Conservation (phyloP, 495 filamentous ascomycete genomes). For the Daldinia vernicosa region DNA sequence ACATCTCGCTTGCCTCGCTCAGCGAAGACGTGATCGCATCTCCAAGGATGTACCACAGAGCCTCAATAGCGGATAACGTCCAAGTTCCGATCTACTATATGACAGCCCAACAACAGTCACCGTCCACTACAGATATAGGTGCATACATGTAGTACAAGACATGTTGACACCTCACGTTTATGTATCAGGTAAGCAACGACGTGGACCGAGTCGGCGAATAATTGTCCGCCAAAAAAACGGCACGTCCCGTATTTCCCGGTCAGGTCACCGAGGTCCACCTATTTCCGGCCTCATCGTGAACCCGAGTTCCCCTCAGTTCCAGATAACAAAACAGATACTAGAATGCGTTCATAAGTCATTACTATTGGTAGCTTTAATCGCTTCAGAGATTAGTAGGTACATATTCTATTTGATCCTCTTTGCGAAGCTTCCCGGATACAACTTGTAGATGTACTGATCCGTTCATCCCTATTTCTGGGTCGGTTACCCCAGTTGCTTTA, state of each 20-base stretch:
- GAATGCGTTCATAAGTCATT: background rate
- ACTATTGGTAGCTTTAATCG: background rate
- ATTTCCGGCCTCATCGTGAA: background rate
- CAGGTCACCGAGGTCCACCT: background rate
- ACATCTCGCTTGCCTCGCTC: conserved; percentile 14
- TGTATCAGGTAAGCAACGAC: background rate
- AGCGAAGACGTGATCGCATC: background rate
- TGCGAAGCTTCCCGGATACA: background rate
- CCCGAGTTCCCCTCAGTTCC: background rate
- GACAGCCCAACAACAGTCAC: background rate
- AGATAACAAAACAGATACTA: background rate
- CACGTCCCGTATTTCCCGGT: background rate
- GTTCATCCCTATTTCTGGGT: background rate
- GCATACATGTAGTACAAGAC: background rate
- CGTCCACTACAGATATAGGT: background rate
- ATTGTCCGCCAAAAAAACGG: background rate
- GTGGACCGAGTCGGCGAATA: background rate
- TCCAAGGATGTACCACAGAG: conserved; percentile 19
- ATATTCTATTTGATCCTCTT: background rate
- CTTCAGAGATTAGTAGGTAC: background rate
- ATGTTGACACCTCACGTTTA: background rate
- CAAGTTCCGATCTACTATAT: background rate
- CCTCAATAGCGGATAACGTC: conserved; percentile 17
- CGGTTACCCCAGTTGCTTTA: background rate
- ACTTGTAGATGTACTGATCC: background rate